Conservation (phyloP, 441 rosid genomes). For the Gossypium laxum region DNA sequence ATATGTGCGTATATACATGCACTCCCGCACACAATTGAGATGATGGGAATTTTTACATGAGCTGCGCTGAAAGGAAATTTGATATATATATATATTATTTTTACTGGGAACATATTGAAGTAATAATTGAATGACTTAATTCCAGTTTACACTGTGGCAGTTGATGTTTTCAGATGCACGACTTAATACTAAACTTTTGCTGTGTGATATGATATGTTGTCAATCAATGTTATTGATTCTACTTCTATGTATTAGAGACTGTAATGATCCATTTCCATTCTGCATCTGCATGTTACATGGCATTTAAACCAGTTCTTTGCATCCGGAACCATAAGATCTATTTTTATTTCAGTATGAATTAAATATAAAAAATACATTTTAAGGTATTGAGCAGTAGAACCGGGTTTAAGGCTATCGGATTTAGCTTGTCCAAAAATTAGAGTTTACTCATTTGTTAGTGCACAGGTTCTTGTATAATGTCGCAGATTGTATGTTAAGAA, state of each 20-base stretch:
- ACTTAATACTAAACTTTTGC: neutral
- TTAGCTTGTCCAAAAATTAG: no score
- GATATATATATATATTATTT: neutral
- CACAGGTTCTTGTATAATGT: no score
- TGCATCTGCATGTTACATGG: conserved; percentile 26
- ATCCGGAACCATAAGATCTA: conserved; percentile 17
- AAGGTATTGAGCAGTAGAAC: no score
- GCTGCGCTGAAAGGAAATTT: neutral
- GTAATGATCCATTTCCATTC: conserved; percentile 2
- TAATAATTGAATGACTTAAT: neutral
- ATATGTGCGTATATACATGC: neutral
- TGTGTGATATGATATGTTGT: no score
- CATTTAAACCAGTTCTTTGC: conserved; percentile 52
- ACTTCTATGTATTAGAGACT: neutral
- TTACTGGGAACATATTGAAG: neutral
- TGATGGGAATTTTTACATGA: neutral
- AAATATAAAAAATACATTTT: no score
- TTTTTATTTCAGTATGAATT: no score
- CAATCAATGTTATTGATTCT: neutral
- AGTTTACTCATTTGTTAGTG: no score
- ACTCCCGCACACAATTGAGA: no score
- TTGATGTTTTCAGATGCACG: neutral
- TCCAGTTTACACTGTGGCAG: neutral
- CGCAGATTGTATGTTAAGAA: no score
- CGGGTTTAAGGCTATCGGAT: no score